Percentiles rank a stretch among this genome's conserved stretches.
These are phyloP conservation scores for Cryphonectria radicalis DNA, from an alignment of 2,329 filamentous ascomycete genomes.

Conservation along the genomic window DNA sequence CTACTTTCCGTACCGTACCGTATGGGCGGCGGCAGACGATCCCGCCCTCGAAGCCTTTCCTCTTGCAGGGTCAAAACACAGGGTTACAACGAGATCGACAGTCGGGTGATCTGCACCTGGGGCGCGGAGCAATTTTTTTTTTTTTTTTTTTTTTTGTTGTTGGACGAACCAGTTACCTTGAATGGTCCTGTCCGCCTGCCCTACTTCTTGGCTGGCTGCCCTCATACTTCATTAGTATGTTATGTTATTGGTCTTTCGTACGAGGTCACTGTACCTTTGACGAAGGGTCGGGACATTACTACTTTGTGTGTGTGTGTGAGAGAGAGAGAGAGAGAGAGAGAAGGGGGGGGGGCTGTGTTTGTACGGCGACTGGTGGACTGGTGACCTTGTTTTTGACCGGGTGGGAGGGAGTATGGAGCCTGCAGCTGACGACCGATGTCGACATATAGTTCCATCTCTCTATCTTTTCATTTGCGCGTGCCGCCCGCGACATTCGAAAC, in stretches of 20 bases:
- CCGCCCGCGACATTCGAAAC: slow-evolving; percentile 7
- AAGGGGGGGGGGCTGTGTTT: neutral
- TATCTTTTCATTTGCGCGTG: slow-evolving; percentile 19
- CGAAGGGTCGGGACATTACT: neutral
- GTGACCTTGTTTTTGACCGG: neutral
- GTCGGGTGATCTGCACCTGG: slow-evolving; percentile 31
- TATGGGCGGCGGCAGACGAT: slow-evolving; percentile 17
- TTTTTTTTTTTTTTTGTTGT: too few relatives aligned
- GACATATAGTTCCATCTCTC: slow-evolving; percentile 12
- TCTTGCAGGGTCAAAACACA: slow-evolving; percentile 16
- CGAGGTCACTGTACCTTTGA: slow-evolving; percentile 4
- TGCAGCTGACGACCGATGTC: slow-evolving; percentile 26
- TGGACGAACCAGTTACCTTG: slow-evolving; percentile 6
- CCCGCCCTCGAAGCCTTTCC: slow-evolving; percentile 23
- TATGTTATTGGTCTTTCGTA: neutral
- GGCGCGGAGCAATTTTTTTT: slow-evolving; percentile 10
- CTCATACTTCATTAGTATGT: neutral
- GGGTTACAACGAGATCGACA: slow-evolving; percentile 30
- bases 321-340: too few relatives aligned
- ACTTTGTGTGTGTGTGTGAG: neutral
- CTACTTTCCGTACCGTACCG: slow-evolving; percentile 17
- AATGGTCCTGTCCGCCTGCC: neutral
- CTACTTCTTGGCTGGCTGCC: neutral
- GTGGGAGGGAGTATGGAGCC: neutral
- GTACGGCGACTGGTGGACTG: neutral